phyloP scores from a whole-genome alignment of 75 land plant species.

The Sequoiadendron giganteum region DNA sequence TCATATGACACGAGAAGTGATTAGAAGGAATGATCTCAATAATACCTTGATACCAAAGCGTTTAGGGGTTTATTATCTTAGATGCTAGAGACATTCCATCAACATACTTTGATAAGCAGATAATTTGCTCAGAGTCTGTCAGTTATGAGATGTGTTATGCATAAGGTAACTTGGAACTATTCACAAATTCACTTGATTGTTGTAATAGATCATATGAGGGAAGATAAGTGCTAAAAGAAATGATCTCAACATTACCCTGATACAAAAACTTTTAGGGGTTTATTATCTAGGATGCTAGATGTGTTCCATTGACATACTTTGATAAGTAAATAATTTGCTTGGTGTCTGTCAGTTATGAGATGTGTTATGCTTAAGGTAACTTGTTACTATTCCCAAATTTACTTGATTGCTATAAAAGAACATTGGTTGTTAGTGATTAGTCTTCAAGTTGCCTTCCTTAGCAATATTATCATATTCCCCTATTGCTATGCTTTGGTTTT shows the following conservation, averaged over 20 bases:
- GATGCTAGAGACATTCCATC: not conserved
- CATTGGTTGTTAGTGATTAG: constrained; percentile 2
- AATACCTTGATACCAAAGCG: not conserved
- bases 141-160: not conserved
- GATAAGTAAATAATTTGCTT: not conserved
- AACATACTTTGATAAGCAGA: not conserved
- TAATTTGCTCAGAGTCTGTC: not conserved
- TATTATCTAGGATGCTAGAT: not conserved
- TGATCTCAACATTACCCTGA: not conserved
- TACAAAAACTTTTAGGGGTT: not conserved
- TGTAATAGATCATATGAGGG: not conserved
- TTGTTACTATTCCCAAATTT: not conserved
- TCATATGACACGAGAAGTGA: not conserved
- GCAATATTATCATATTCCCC: not conserved
- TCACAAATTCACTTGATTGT: not conserved
- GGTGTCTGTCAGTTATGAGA: not conserved
- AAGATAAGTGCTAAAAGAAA: not conserved
- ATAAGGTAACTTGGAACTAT: not conserved
- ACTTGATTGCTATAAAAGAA: not conserved
- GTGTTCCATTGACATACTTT: not conserved
- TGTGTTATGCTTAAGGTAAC: not conserved
- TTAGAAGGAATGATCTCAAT: not conserved
- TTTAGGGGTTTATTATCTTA: not conserved
- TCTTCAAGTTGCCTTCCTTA: not conserved
- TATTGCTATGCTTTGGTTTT: not conserved